Evolutionary conservation across 2,329 filamentous ascomycete genomes (phyloP), one percentile per base, ranked within the genome.

Genomic region (Colletotrichum scovillei): DNA sequence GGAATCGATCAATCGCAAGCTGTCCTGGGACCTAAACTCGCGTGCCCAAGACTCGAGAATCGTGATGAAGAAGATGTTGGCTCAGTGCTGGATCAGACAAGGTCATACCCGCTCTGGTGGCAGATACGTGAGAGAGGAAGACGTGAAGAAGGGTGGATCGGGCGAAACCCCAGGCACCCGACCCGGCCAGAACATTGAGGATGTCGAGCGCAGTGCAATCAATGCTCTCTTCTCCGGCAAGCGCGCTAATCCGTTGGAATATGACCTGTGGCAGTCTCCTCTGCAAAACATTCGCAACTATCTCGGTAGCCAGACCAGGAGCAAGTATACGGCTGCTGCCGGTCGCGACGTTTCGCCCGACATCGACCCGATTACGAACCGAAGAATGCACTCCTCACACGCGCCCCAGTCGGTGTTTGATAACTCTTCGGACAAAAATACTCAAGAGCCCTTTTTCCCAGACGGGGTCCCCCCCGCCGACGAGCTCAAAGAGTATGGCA

Each of bases 331-430:
- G 8, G 58, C 59, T 8, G 65, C 67, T 19, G 65, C 73, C 26
- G 62, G 30, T 28, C n/a, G 56, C 26, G 75, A 76, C 4, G 58
- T 76, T 1, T 83, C 83, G 9, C 86, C 84, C 60, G 79, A 84
- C 24, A 90, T 91, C 56, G 89, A 91, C 69, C 89, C 89, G 3
- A 90, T 91, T 72, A 90, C 89, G 19, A 91, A 91, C 74, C 85
- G 88, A 42, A 89, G 85, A 73, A 83, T 89, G 4, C 72, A 72
- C 22, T 74, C 76, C 1, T 63, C 75, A 26, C 76, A 73, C 66
- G 75, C 75, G 1, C 69, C 74, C n/a, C 69, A 73, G 12, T 65
- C 66, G 14, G 6, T 46, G 0, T 76, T 78, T 5, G 67, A 71
- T 19, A 71, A 49, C 22, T 58, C 62, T 4, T 58, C 68, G 14